phyloP scores from a whole-genome alignment of 1,284 basidiomycete genomes.

The Afroboletus lepidellus region DNA sequence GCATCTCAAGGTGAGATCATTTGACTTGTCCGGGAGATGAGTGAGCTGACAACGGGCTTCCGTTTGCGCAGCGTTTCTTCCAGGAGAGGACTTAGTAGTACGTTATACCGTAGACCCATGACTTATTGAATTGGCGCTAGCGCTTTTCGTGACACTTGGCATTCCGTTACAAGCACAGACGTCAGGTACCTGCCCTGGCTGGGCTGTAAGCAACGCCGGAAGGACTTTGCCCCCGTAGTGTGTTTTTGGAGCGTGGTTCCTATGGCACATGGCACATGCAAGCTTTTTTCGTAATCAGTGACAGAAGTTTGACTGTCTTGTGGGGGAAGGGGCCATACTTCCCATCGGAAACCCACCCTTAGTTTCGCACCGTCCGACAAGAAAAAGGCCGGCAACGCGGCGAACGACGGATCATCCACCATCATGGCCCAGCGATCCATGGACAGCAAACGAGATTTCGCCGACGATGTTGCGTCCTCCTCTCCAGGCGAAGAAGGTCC shows the following conservation, averaged over 20 bases:
- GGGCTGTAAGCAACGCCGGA: too few species aligned
- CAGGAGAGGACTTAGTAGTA: constrained; percentile 80
- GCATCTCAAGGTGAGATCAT: constrained; percentile 75
- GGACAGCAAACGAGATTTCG: constrained; percentile 25
- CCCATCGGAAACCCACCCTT: not conserved
- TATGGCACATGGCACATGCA: not conserved
- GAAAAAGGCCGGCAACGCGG: not conserved
- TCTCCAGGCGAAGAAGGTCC: not conserved
- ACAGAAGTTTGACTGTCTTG: constrained; percentile 11
- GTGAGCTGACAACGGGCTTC: constrained; percentile 9
- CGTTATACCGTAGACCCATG: constrained; percentile 29
- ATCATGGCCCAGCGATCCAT: constrained; percentile 21
- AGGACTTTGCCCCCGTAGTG: not conserved
- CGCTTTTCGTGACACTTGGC: not conserved
- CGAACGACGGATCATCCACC: not conserved
- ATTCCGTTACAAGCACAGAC: not conserved
- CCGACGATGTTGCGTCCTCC: constrained; percentile 7
- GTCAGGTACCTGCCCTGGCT: constrained; percentile 7
- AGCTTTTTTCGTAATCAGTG: not conserved
- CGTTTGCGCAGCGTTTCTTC: constrained; percentile 68
- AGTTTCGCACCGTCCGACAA: constrained; percentile 17
- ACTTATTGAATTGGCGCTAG: constrained; percentile 7
- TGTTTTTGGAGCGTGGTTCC: not conserved
- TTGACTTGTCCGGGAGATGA: not conserved
- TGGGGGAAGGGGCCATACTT: not conserved